phyloP scores from a whole-genome alignment of 371 early-diverging fungal species.

The Amoeboaphelidium protococcarum region DNA sequence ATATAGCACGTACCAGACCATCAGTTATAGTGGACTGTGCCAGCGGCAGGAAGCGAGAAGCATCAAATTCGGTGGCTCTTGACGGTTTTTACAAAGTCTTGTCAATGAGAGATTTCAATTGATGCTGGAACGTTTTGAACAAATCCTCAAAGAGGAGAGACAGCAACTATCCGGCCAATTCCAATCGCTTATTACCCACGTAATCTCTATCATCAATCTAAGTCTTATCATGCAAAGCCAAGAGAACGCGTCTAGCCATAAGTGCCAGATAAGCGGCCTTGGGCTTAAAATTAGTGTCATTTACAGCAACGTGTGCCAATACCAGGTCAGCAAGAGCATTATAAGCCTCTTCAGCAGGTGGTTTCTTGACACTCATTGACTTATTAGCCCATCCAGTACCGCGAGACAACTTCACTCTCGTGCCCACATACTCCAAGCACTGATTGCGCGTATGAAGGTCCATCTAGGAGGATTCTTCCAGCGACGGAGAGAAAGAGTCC shows the following conservation, averaged over 20 bases:
- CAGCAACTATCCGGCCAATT: slow-evolving; percentile 94
- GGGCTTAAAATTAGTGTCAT: slow-evolving; percentile 54
- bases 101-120: slow-evolving; percentile 36
- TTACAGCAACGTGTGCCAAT: slow-evolving; percentile 84
- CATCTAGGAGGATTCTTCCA: slow-evolving; percentile 59
- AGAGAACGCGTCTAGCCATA: slow-evolving; percentile 90
- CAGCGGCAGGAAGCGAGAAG: slow-evolving; percentile 47
- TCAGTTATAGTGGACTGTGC: slow-evolving; percentile 75
- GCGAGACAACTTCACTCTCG: slow-evolving; percentile 34
- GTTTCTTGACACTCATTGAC: no score
- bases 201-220: slow-evolving; percentile 97
- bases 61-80: slow-evolving; percentile 86
- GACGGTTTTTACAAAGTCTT: slow-evolving; percentile 77
- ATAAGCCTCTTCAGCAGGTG: slow-evolving; percentile 79
- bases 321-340: slow-evolving; percentile 76
- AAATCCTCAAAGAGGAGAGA: slow-evolving; percentile 97
- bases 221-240: slow-evolving; percentile 51
- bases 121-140: slow-evolving; percentile 85
- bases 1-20: slow-evolving; percentile 86
- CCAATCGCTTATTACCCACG: slow-evolving; percentile 98
- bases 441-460: slow-evolving; percentile 60
- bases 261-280: slow-evolving; percentile 88
- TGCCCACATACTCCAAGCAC: slow-evolving; percentile 72
- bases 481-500: slow-evolving; percentile 55
- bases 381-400: slow-evolving; percentile 2